phyloP scores from a whole-genome alignment of 768 basidiomycete genomes.

The Gelatoporia subvermispora region DNA sequence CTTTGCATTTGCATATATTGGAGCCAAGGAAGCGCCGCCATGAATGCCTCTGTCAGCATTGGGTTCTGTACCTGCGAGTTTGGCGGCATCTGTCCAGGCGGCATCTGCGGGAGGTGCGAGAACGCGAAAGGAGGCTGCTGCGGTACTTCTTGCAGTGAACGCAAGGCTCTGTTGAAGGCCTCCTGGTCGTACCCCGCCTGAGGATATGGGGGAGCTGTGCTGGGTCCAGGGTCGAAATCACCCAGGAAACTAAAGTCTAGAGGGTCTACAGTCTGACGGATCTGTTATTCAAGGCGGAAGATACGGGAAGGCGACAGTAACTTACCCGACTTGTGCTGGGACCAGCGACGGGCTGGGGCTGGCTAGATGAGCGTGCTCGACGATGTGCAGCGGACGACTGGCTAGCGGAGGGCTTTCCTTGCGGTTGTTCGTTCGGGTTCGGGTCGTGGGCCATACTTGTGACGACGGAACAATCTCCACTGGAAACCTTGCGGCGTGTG shows the following conservation, averaged over 20 bases:
- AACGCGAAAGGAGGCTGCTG: background rate
- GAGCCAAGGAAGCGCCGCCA: slow-evolving; percentile 22
- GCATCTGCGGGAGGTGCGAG: background rate
- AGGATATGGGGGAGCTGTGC: slow-evolving; percentile 1
- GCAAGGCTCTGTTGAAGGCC: slow-evolving; percentile 14
- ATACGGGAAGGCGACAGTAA: background rate
- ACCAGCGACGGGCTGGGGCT: slow-evolving; percentile 12
- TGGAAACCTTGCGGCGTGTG: no score
- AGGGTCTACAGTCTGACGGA: slow-evolving; percentile 3
- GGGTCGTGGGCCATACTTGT: background rate
- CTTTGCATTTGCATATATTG: slow-evolving; percentile 21
- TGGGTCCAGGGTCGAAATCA: slow-evolving; percentile 1
- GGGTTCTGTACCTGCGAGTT: slow-evolving; percentile 15
- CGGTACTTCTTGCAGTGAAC: slow-evolving; percentile 10
- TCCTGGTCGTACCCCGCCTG: slow-evolving; percentile 17
- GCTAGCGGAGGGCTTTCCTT: background rate
- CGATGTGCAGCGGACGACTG: slow-evolving; percentile 1
- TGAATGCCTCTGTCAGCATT: slow-evolving; percentile 19
- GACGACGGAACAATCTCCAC: background rate
- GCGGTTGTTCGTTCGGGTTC: background rate
- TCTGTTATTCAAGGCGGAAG: background rate
- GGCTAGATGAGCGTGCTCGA: slow-evolving; percentile 15
- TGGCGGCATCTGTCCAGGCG: background rate
- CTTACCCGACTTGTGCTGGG: slow-evolving; percentile 11
- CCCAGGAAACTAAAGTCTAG: slow-evolving; percentile 12